A percentile compares a stretch with the other conserved stretches of the same genome.
These are phyloP conservation scores for Cladosporium sp. DNA, from an alignment of 2,329 filamentous ascomycete genomes.

Conservation along the genomic window DNA sequence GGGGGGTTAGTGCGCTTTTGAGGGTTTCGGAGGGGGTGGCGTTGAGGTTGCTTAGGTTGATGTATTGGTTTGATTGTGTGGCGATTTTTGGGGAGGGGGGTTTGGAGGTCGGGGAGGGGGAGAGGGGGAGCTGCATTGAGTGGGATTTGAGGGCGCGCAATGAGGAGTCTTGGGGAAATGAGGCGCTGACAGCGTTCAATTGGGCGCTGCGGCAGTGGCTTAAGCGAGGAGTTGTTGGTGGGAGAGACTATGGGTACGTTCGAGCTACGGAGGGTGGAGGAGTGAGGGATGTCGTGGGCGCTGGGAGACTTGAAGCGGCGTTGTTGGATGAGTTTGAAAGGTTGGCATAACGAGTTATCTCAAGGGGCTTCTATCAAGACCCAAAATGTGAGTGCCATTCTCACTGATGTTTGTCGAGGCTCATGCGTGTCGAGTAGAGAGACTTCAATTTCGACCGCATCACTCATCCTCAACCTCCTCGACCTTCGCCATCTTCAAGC, in stretches of 20 bases:
- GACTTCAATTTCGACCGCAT: not conserved
- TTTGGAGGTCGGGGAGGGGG: not conserved
- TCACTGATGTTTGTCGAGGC: too few species aligned
- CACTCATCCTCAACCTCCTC: not conserved
- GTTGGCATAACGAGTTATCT: not conserved
- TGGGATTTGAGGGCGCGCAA: not conserved
- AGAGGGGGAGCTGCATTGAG: not conserved
- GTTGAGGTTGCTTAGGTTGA: not conserved
- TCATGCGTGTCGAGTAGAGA: too few species aligned
- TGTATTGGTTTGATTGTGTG: not conserved
- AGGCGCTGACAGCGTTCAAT: not conserved
- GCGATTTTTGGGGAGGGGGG: not conserved
- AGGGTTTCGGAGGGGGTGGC: not conserved
- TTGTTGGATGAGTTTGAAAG: not conserved
- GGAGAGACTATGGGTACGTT: not conserved
- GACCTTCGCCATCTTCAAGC: constrained; percentile 8
- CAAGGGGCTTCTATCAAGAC: not conserved
- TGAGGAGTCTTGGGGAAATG: not conserved
- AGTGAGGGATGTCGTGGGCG: not conserved
- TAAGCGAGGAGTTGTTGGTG: not conserved
- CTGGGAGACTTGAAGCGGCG: not conserved
- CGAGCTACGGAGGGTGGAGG: not conserved
- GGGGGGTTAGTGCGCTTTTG: not conserved
- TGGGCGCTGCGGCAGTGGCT: not conserved
- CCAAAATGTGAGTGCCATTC: too few species aligned